Evolutionary conservation across 768 basidiomycete species (phyloP).

Genomic region (Pleurotus giganteus): DNA sequence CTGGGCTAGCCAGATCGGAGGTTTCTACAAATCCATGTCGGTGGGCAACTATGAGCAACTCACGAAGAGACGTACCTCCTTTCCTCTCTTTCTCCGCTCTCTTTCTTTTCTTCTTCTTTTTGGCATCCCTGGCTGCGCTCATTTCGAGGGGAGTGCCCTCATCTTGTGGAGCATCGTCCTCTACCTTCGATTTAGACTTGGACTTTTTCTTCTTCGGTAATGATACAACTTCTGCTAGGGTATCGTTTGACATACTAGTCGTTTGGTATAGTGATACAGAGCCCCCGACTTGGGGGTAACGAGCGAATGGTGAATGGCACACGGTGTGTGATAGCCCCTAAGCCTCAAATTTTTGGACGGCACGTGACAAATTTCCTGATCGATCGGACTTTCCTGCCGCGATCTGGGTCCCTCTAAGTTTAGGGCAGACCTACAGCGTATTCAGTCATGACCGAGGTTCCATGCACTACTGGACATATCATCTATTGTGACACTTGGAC

Average conservation of each 20-base stretch:
- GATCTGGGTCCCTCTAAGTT: too few species aligned
- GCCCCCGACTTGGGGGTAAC: too few species aligned
- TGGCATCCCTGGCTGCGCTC: conserved; percentile 17
- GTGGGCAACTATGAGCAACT: conserved; percentile 15
- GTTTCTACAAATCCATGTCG: conserved; percentile 16
- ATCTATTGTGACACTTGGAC: too few species aligned
- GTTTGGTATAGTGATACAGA: neutral
- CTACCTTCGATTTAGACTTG: conserved; percentile 23
- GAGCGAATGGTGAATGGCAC: neutral
- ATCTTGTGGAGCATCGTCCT: conserved; percentile 10
- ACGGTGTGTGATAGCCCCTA: neutral
- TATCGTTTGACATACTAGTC: conserved; percentile 33
- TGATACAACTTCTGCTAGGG: conserved; percentile 19
- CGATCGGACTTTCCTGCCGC: too few species aligned
- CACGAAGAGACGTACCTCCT: conserved; percentile 10
- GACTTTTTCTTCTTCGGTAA: conserved; percentile 18
- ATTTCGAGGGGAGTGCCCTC: conserved; percentile 5
- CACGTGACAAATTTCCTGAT: too few species aligned
- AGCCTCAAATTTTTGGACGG: neutral
- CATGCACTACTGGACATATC: too few species aligned
- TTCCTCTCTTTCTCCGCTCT: conserved; percentile 21
- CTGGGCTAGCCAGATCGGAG: neutral
- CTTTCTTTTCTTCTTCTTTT: conserved; percentile 21
- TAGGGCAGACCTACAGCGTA: too few species aligned
- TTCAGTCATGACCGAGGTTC: too few species aligned